A percentile compares a stretch with the other conserved stretches of the same genome.
phyloP scores from a whole-genome alignment of 1,284 basidiomycete genomes.

The Coniferiporia sulphurascens region DNA sequence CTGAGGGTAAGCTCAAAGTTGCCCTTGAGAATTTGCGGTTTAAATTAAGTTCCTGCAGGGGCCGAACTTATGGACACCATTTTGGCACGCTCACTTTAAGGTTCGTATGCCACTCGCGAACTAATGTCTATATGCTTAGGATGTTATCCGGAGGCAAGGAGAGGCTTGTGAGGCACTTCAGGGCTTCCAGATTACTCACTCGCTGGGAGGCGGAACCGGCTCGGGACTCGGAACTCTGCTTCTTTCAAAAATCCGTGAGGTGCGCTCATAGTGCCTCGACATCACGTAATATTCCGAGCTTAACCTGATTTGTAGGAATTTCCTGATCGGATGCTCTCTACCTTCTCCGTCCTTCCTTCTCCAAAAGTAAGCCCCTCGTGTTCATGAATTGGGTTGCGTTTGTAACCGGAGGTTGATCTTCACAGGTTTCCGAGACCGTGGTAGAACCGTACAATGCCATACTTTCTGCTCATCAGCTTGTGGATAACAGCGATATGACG shows the following conservation, averaged over 20 bases:
- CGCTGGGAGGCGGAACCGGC: conserved; percentile 91
- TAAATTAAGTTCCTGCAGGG: conserved; percentile 38
- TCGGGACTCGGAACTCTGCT: conserved; percentile 82
- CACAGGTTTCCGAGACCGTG: conserved; percentile 87
- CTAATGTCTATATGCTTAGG: conserved; percentile 34
- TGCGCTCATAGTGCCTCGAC: conserved; percentile 29
- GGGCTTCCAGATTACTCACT: conserved; percentile 92
- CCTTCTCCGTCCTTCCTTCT: conserved; percentile 89
- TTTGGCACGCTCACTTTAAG: conserved; percentile 42
- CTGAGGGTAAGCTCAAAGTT: conserved; percentile 55
- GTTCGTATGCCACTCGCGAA: not conserved
- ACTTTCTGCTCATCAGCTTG: conserved; percentile 86
- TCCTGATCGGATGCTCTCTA: conserved; percentile 90
- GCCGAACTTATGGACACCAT: conserved; percentile 90
- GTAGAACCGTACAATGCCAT: conserved; percentile 95
- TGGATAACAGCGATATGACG: conserved; percentile 88
- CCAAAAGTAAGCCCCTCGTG: conserved; percentile 56
- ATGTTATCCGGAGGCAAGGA: conserved; percentile 67
- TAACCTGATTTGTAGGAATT: conserved; percentile 57
- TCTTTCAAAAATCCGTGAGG: conserved; percentile 81
- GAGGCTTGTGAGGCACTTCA: conserved; percentile 87
- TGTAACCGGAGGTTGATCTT: conserved; percentile 6
- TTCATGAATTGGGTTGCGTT: conserved; percentile 5
- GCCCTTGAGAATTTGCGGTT: not conserved
- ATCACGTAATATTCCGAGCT: conserved; percentile 25